Conservation (phyloP, 257 asterid genomes). For the Schizonepeta tenuifolia region DNA sequence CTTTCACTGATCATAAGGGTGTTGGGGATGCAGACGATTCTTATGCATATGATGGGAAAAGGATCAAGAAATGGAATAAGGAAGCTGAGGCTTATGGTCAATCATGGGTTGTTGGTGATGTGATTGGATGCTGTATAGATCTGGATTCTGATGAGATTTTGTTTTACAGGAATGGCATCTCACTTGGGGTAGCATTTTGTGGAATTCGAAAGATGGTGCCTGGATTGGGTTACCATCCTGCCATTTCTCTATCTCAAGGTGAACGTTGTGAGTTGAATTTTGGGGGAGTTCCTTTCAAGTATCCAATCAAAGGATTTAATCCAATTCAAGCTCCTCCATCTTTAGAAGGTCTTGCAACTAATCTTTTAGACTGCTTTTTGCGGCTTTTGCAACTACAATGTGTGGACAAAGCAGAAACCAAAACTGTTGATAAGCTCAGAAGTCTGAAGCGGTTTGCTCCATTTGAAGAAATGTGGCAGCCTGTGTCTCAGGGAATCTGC, state of each 20-base stretch:
- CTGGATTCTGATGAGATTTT: slow-evolving; percentile 73
- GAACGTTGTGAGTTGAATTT: slow-evolving; percentile 93
- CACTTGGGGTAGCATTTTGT: slow-evolving; percentile 88
- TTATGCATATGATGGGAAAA: slow-evolving; percentile 91
- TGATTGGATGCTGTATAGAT: slow-evolving; percentile 94
- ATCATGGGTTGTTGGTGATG: slow-evolving; percentile 95
- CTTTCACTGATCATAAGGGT: slow-evolving; percentile 86
- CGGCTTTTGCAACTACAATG: slow-evolving; percentile 75
- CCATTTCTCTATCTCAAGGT: slow-evolving; percentile 94
- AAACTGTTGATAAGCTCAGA: slow-evolving; percentile 72
- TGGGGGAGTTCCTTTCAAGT: slow-evolving; percentile 80
- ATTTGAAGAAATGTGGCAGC: slow-evolving; percentile 63
- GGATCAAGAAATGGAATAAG: slow-evolving; percentile 89
- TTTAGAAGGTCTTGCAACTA: slow-evolving; percentile 45
- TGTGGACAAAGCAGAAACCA: slow-evolving; percentile 54
- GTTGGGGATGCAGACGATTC: slow-evolving; percentile 97
- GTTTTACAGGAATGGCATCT: slow-evolving; percentile 82
- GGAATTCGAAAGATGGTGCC: slow-evolving; percentile 95
- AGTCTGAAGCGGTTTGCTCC: slow-evolving; percentile 83
- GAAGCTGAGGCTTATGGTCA: slow-evolving; percentile 84
- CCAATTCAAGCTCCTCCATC: slow-evolving; percentile 83
- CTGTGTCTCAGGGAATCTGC: slow-evolving; percentile 76
- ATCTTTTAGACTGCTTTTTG: slow-evolving; percentile 70
- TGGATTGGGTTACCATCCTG: slow-evolving; percentile 96
- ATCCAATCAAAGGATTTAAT: slow-evolving; percentile 76